These are phyloP conservation scores for Aureobasidium lini DNA, from an alignment of 2,329 filamentous ascomycete genomes.

Conservation along the genomic window DNA sequence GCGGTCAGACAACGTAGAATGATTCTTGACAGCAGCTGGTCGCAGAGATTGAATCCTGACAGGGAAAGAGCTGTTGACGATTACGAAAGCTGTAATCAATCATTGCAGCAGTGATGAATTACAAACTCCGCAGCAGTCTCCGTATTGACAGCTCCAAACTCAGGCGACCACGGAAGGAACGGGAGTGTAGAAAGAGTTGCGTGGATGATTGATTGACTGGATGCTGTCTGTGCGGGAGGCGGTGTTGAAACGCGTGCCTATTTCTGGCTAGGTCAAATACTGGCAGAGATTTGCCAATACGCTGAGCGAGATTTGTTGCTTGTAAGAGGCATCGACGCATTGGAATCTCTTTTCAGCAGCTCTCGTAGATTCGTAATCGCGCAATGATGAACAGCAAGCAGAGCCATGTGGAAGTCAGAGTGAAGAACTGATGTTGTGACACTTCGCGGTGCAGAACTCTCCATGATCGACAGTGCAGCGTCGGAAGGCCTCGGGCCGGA, in stretches of 20 bases:
- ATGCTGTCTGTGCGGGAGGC: constrained; percentile 1
- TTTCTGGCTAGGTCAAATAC: background rate
- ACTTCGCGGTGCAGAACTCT: background rate
- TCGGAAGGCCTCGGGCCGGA: background rate
- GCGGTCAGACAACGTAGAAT: background rate
- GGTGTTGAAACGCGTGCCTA: constrained; percentile 9
- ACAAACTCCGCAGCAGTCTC: background rate
- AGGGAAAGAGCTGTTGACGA: background rate
- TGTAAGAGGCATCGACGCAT: background rate
- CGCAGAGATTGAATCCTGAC: background rate
- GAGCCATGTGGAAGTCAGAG: background rate
- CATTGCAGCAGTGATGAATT: background rate
- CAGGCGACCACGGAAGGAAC: constrained; percentile 5
- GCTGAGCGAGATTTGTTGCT: background rate
- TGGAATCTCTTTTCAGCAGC: no score
- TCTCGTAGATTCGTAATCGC: background rate
- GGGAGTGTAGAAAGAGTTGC: background rate
- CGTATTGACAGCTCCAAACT: background rate
- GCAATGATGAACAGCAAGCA: background rate
- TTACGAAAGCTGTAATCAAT: background rate
- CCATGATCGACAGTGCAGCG: background rate
- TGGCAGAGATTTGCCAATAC: constrained; percentile 10
- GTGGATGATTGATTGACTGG: background rate
- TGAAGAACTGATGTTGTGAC: background rate
- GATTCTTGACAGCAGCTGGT: background rate